phyloP scores from a whole-genome alignment of 768 basidiomycete species.

The Suillus sp. region DNA sequence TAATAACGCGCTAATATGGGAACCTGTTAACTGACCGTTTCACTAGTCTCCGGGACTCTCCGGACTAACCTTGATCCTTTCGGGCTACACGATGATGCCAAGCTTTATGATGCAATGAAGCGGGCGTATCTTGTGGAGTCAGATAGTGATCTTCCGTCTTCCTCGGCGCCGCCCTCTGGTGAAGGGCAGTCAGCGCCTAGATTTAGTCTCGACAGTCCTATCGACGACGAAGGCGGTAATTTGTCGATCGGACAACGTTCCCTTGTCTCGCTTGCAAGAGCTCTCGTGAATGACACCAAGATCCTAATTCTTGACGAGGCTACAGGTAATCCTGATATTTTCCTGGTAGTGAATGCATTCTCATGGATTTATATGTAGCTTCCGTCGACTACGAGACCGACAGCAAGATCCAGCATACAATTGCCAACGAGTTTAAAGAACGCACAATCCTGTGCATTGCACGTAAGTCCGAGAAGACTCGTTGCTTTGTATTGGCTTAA shows the following conservation, averaged over 20 bases:
- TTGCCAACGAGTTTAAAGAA: constrained; percentile 79
- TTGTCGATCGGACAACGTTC: constrained; percentile 63
- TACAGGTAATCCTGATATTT: constrained; percentile 42
- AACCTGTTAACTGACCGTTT: constrained; percentile 13
- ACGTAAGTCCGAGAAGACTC: constrained; percentile 48
- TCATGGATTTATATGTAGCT: constrained; percentile 40
- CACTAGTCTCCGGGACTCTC: constrained; percentile 73
- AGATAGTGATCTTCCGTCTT: constrained; percentile 23
- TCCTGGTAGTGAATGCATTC: background rate
- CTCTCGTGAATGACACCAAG: constrained; percentile 82
- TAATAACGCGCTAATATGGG: background rate
- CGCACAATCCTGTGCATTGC: constrained; percentile 88
- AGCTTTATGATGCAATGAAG: constrained; percentile 84
- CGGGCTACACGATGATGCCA: constrained; percentile 73
- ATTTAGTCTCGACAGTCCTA: constrained; percentile 72
- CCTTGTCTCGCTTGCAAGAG: constrained; percentile 77
- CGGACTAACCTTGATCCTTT: constrained; percentile 92
- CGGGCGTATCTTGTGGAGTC: constrained; percentile 80
- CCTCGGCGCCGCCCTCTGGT: constrained; percentile 32
- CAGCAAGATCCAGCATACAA: constrained; percentile 88
- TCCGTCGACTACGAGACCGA: constrained; percentile 91
- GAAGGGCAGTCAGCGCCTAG: constrained; percentile 45
- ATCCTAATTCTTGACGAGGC: constrained; percentile 69
- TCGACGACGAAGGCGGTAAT: constrained; percentile 88
- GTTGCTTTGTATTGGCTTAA: constrained; percentile 1